Evolutionary conservation across 2,329 filamentous ascomycete species (phyloP), one percentile per base, ranked within the genome.

Genomic region (Dactylellina leptospora): DNA sequence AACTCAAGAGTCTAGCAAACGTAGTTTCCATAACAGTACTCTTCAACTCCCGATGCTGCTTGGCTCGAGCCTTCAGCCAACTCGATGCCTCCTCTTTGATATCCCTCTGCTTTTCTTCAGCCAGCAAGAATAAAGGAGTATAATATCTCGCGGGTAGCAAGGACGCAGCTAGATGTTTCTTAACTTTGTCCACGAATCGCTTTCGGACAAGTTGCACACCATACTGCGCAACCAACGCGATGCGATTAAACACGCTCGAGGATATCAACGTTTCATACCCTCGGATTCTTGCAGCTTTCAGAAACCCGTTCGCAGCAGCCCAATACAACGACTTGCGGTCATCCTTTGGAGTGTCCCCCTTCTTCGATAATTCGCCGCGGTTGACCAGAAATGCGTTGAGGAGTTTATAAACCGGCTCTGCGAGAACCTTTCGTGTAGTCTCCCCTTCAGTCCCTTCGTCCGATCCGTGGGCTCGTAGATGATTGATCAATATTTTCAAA

Each of bases 111-210:
- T 93, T 95, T 80, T 99, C 95, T 78, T 95, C 97, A 0, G 95
- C 93, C 28, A 92, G 89, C 44, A 97, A 82, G 81, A 97, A 97
- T 4, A 96, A 84, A 40, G 96, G 88, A 0, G 91, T 90, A 79
- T 96, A 95, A 83, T 96, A 99, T 8, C 93, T 88, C 10, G 85
- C 82, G 0, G 87, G 84, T 1, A 96, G 84, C 75, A 85, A 87
- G 61, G 85, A 85, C 58, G 89, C 86, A 8, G 90, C 90, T 3
- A 97, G 85, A 77, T 96, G 93, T 80, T 96, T 97, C 80, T 96
- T 95, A 40, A 99, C 82, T 76, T 93, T 92, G 77, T 88, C 87
- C 58, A 95, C 84, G 77, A 99, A 97, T 1, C 85, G 86, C 48
- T 85, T 85, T 30, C 95, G 89, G 25, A 97, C 92, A 74, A 89